phyloP scores from a whole-genome alignment of 768 basidiomycete species.

The Floccularia luteovirens region DNA sequence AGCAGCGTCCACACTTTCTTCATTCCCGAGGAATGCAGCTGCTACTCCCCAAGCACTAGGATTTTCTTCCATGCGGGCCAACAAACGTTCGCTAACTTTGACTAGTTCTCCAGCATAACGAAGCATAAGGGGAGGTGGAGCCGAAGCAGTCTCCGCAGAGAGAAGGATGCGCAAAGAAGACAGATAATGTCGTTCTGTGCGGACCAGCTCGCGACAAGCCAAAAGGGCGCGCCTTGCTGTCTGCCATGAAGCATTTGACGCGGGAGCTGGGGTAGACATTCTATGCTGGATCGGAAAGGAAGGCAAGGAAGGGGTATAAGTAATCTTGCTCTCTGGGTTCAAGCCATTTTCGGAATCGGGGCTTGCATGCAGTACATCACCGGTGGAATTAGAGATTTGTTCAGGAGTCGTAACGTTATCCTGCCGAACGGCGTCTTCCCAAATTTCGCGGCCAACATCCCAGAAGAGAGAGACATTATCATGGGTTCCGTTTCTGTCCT shows the following conservation, averaged over 20 bases:
- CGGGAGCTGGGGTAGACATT: conserved; percentile 14
- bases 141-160: conserved; percentile 28
- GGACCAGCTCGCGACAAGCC: conserved; percentile 31
- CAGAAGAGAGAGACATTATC: conserved; percentile 12
- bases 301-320: conserved; percentile 14
- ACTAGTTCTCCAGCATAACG: conserved; percentile 45
- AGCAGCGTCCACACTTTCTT: conserved; percentile 45
- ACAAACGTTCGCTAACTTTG: conserved; percentile 37
- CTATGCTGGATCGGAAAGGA: conserved; percentile 16
- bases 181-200: conserved; percentile 36
- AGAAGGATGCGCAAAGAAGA: conserved; percentile 23
- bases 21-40: conserved; percentile 45
- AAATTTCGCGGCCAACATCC: conserved; percentile 11
- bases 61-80: conserved; percentile 44
- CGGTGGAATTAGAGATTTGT: too few relatives aligned
- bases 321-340: conserved; percentile 6
- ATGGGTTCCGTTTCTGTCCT: conserved; percentile 7
- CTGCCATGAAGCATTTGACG: conserved; percentile 22
- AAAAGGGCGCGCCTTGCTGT: conserved; percentile 28
- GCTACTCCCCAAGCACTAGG: conserved; percentile 63
- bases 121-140: conserved; percentile 45
- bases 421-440: conserved; percentile 1
- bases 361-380: background rate
- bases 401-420: background rate
- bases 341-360: background rate